Base-by-base conservation (phyloP, 1,284 basidiomycete species). In the Sutorius eximius region DNA sequence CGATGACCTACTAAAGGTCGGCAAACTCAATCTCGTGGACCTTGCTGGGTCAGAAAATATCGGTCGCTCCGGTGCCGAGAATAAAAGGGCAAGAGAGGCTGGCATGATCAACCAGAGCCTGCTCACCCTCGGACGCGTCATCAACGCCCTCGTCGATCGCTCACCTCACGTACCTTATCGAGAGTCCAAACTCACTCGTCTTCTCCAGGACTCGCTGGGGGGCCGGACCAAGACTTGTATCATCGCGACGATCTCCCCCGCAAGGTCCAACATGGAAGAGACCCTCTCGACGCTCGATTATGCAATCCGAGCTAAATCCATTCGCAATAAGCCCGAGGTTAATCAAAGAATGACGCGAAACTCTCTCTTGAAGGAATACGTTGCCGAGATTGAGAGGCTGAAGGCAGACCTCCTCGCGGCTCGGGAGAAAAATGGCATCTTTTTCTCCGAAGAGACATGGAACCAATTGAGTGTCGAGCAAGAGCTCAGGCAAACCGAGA, bases 61-160 rank as follows among this genome's bases (percentile, higher is more conserved):
- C 63, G 96, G 95, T 10, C 82, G 96, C 16, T 95, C 92, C 0
- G 97, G 97, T 8, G 97, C 97, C 1, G 93, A 95, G 72, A 92
- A 98, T 69, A 94, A 93, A 70, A 81, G 95, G 53, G 97, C 96
- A 2, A 81, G 94, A 61, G 97, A 99, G 69, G 97, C 97, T 2
- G 97, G 97, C 9, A 97, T 97, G 91, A 99, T 99, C 73, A 99
- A 99, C 69, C 94, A 98, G 74, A 97, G 93, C 69, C 78, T 99
- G 37, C 78, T 99, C 7, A 98, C 97, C 20, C 86, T 99, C 13
- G 97, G 97, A 1, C 80, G 97, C 42, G 97, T 99, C 45, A 99
- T 99, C 70, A 98, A 96, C 62, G 94, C 93, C 9, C 82, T 99
- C 36, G 96, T 98, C 48, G 96, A 98, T 64, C 91, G 87, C 67